phyloP scores from a whole-genome alignment of 2,329 filamentous ascomycete genomes.

The Metarhizium brunneum region DNA sequence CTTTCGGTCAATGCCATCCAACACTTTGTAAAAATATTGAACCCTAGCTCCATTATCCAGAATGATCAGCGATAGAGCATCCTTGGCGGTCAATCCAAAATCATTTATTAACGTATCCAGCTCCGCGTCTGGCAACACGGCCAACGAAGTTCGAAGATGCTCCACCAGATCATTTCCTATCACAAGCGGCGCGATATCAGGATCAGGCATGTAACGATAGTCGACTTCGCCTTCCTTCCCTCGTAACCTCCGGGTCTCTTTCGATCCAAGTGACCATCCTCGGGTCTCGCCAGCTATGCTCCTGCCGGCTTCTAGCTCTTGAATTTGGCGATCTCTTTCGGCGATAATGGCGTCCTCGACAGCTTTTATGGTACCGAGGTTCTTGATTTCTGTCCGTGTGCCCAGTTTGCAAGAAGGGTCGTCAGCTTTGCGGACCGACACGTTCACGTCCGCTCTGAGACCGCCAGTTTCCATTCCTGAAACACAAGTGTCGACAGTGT shows the following conservation, averaged over 20 bases:
- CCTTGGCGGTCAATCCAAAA: slow-evolving; percentile 67
- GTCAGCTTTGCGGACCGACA: slow-evolving; percentile 64
- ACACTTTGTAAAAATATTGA: slow-evolving; percentile 69
- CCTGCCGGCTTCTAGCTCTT: slow-evolving; percentile 65
- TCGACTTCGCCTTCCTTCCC: slow-evolving; percentile 97
- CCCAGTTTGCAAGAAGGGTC: slow-evolving; percentile 47
- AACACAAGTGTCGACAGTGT: slow-evolving; percentile 74
- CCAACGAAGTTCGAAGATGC: slow-evolving; percentile 53
- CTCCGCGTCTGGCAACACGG: slow-evolving; percentile 63
- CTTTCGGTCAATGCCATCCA: slow-evolving; percentile 34
- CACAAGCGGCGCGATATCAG: slow-evolving; percentile 73
- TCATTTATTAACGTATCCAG: slow-evolving; percentile 49
- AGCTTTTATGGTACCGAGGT: slow-evolving; percentile 87
- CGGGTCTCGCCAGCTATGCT: slow-evolving; percentile 76
- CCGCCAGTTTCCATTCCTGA: slow-evolving; percentile 91
- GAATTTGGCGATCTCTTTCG: slow-evolving; percentile 83
- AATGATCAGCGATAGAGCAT: slow-evolving; percentile 70
- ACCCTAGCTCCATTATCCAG: slow-evolving; percentile 71
- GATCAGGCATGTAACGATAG: slow-evolving; percentile 97
- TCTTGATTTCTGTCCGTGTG: slow-evolving; percentile 94
- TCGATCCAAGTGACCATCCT: slow-evolving; percentile 81
- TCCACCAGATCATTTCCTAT: slow-evolving; percentile 63
- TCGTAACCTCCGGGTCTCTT: slow-evolving; percentile 69
- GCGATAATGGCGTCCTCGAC: slow-evolving; percentile 91
- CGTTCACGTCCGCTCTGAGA: slow-evolving; percentile 87